Evolutionary conservation across 1,284 basidiomycete species (phyloP), one percentile per base, ranked within the genome.

Genomic region (Bondarzewia mesenterica): DNA sequence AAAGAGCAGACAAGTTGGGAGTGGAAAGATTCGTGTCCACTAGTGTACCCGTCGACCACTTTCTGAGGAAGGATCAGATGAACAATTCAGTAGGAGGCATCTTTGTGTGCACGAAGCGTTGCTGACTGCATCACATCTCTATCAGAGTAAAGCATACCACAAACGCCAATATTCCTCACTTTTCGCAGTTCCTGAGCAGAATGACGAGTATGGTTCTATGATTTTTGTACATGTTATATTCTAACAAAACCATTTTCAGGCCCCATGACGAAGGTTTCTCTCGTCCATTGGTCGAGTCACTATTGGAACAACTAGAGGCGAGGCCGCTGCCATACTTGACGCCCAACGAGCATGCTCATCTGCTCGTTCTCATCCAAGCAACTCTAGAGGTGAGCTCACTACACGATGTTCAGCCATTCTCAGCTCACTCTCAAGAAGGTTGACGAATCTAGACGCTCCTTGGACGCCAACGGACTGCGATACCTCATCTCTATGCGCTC

Each of bases 401-500:
- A 3, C 16, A 18, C 27, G 20, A 6, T 20, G 7, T 32, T 4
- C 26, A n/a, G 7, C 22, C 21, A 10, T 6, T n/a, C 26, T 21
- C 53, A 37, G 50, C 46, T 42, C 40, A 38, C 15, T 27, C 40
- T 50, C 3, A n/a, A 45, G 2, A 58, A 95, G 87, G 84, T 89
- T 40, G 88, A 95, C 46, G 85, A 90, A 58, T 91, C 93, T 60
- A 77, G 82, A 5, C 79, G 91, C 23, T 81, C 93, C 0, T 71
- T 97, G 18, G 94, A 97, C 64, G 69, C 85, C 1, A 93, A 93
- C 58, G 94, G 93, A 0, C 69, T 95, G 44, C 85, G 93, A 36
- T 97, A 93, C 65, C 75, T 96, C 21, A 86, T 92, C 50, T 89
- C 90, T 8, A 85, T 94, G 77, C 78, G 89, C 7, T 85, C 82